Evolutionary conservation across 768 basidiomycete genomes (phyloP).

Genomic region (Suillus variegatus): DNA sequence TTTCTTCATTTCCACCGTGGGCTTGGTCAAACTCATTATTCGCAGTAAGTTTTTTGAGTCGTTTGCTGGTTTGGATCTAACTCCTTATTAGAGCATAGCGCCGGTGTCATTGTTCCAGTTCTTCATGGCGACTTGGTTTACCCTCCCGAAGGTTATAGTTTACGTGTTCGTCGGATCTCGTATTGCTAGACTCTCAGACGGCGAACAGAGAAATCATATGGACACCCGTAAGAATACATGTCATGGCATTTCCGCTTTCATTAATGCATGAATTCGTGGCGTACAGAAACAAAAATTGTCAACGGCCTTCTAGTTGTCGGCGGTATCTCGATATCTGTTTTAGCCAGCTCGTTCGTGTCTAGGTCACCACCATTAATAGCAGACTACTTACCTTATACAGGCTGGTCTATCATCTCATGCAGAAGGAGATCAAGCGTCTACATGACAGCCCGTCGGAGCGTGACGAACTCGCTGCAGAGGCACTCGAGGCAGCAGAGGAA

Average conservation of each 20-base stretch:
- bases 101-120: slow-evolving; percentile 78
- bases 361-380: slow-evolving; percentile 11
- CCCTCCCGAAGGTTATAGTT: slow-evolving; percentile 70
- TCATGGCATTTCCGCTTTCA: slow-evolving; percentile 2
- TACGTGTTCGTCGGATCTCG: slow-evolving; percentile 80
- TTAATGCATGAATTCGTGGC: slow-evolving; percentile 15
- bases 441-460: slow-evolving; percentile 48
- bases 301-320: slow-evolving; percentile 60
- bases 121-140: slow-evolving; percentile 66
- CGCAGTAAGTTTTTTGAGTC: slow-evolving; percentile 49
- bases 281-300: slow-evolving; percentile 61
- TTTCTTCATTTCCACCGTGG: slow-evolving; percentile 87
- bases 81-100: slow-evolving; percentile 61
- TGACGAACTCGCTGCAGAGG: slow-evolving; percentile 59
- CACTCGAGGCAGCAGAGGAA: slow-evolving; percentile 61
- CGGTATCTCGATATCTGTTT: slow-evolving; percentile 57
- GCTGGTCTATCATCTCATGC: slow-evolving; percentile 65
- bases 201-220: slow-evolving; percentile 72
- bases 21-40: slow-evolving; percentile 83
- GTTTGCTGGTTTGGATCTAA: slow-evolving; percentile 12
- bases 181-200: slow-evolving; percentile 74
- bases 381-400: slow-evolving; percentile 37
- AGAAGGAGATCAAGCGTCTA: slow-evolving; percentile 58
- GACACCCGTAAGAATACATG: slow-evolving; percentile 57
- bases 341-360: slow-evolving; percentile 64